Base-by-base conservation (phyloP, 2,329 filamentous ascomycete genomes). In the Calonectria montana region DNA sequence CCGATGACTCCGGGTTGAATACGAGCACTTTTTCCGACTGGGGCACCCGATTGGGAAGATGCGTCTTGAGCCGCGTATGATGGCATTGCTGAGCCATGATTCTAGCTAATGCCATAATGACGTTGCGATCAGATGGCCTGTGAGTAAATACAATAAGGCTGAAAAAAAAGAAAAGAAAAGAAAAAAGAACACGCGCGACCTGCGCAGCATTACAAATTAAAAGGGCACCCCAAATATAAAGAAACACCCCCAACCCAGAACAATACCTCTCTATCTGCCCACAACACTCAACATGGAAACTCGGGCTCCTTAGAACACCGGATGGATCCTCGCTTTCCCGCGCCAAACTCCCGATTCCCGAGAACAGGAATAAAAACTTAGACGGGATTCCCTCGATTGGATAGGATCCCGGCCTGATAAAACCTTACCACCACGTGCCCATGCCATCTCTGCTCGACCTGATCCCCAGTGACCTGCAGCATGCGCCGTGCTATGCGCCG, bases 1-100 rank as follows among this genome's bases (percentile, higher is more conserved):
- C 64, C 39, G 65, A 64, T 57, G 69, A 29, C 64, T 63, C 69
- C 57, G 35, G 64, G 53, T 31, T 53, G 68, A 37, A 71, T 67
- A 71, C 69, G 69, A 67, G 53, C 55, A 64, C n/a, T 18, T 41
- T 53, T 48, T 55, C 47, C 41, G 63, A 63, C 66, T n/a, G 12
- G 61, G 43, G 53, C 15, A 29, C 27, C 31, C 15, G 57, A 43
- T 23, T 4, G n/a, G 31, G 45, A 53, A 53, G 21, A 37, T 25
- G 6, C 18, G 29, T 23, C 12, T 48, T 7, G 53, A 50, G 65
- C 65, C 65, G 45, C 65, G 55, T 48, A 41, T 61, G 53, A 43
- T 37, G 7, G 55, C n/a, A 41, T n/a, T 41, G 39, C 39, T 62
- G 31, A 59, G 53, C 53, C 53, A 27, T 59, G 39, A 45, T 62